These are phyloP conservation scores for Tetrapisispora fleetii DNA, from an alignment of 805 yeast species.

Conservation along the genomic window DNA sequence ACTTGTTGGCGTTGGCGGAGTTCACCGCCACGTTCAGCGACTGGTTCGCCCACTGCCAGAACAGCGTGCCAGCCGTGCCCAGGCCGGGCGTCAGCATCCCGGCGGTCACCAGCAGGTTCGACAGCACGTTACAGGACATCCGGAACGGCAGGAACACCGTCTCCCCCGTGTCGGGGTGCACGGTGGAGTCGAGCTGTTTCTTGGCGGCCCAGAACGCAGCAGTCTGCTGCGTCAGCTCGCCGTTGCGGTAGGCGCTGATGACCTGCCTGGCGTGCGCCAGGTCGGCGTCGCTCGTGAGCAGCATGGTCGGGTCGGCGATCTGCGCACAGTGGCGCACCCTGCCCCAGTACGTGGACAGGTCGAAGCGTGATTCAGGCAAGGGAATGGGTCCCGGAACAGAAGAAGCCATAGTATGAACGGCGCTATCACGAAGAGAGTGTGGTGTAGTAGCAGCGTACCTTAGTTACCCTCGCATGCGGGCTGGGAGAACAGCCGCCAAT, in stretches of 20 bases:
- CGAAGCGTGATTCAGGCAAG: slow-evolving; percentile 72
- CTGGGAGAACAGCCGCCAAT: no score
- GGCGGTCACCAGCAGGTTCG: slow-evolving; percentile 87
- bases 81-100: slow-evolving; percentile 96
- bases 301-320: slow-evolving; percentile 85
- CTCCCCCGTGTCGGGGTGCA: slow-evolving; percentile 95
- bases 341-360: slow-evolving; percentile 79
- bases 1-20: slow-evolving; percentile 91
- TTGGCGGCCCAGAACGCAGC: slow-evolving; percentile 87
- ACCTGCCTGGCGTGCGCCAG: slow-evolving; percentile 54
- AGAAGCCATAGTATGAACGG: slow-evolving; percentile 58
- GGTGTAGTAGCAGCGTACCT: no score
- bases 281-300: slow-evolving; percentile 58
- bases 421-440: no score
- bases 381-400: slow-evolving; percentile 74
- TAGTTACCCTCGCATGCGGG: no score
- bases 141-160: slow-evolving; percentile 88
- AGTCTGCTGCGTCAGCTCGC: slow-evolving; percentile 52
- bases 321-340: slow-evolving; percentile 91
- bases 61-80: slow-evolving; percentile 81
- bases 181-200: slow-evolving; percentile 76
- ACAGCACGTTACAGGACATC: slow-evolving; percentile 92
- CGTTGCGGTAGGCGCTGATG: slow-evolving; percentile 65
- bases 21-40: slow-evolving; percentile 94
- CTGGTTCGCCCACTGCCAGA: slow-evolving; percentile 98